These are phyloP conservation scores for Botryosphaeria dothidea DNA, from an alignment of 2,329 filamentous ascomycete genomes.

Conservation along the genomic window DNA sequence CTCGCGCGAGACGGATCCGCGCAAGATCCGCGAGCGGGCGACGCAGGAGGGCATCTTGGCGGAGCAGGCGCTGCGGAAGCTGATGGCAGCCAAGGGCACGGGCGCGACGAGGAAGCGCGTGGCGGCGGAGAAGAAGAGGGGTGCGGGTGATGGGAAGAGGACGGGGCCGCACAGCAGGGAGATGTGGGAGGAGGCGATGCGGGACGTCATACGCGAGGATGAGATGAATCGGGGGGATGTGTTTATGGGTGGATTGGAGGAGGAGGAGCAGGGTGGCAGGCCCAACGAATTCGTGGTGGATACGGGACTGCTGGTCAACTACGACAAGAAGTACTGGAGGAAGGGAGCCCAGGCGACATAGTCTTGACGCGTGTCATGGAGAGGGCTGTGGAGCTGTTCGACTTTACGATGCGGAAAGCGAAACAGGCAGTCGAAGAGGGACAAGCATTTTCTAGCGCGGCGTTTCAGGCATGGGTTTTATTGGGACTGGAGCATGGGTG, in stretches of 20 bases:
- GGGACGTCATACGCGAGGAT: slow-evolving; percentile 48
- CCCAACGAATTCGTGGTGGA: slow-evolving; percentile 27
- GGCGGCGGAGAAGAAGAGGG: slow-evolving; percentile 9
- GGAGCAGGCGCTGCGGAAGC: slow-evolving; percentile 64
- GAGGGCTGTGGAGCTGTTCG: background rate
- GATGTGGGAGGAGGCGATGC: slow-evolving; percentile 59
- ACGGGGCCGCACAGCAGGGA: slow-evolving; percentile 43
- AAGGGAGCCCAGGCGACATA: slow-evolving; percentile 39
- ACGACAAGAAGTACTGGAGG: slow-evolving; percentile 61
- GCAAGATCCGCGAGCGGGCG: slow-evolving; percentile 61
- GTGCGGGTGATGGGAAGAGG: slow-evolving; percentile 18
- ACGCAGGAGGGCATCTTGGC: slow-evolving; percentile 66
- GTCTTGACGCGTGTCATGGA: background rate
- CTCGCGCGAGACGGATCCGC: slow-evolving; percentile 59
- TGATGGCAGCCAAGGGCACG: slow-evolving; percentile 52
- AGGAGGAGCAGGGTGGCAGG: slow-evolving; percentile 26
- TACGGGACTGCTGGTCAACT: slow-evolving; percentile 56
- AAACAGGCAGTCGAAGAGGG: background rate
- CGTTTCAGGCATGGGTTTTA: slow-evolving; percentile 32
- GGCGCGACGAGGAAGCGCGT: slow-evolving; percentile 38
- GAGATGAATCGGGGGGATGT: slow-evolving; percentile 24
- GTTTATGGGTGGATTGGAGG: slow-evolving; percentile 17
- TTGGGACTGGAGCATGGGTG: background rate
- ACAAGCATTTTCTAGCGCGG: slow-evolving; percentile 38
- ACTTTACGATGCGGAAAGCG: background rate